These are phyloP conservation scores for Ilyonectria robusta DNA, from an alignment of 2,329 filamentous ascomycete genomes.

Conservation along the genomic window DNA sequence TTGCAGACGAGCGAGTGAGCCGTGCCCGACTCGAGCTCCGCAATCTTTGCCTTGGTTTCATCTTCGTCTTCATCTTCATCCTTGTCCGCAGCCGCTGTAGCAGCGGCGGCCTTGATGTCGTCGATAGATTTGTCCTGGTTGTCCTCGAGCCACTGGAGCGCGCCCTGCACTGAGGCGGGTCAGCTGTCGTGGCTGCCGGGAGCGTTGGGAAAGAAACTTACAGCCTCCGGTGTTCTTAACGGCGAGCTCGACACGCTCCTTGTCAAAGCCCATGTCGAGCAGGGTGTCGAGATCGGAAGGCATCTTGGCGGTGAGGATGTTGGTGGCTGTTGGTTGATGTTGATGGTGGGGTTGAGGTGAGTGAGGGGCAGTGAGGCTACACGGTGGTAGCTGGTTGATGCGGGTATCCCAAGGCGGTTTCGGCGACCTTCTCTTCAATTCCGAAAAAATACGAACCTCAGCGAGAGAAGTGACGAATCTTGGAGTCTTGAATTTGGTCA, in stretches of 20 bases:
- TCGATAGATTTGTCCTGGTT: constrained; percentile 91
- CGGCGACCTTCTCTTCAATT: constrained; percentile 6
- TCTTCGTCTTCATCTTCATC: constrained; percentile 66
- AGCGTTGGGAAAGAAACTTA: constrained; percentile 59
- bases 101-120: constrained; percentile 73
- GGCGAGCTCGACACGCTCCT: constrained; percentile 84
- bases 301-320: constrained; percentile 61
- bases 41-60: constrained; percentile 68
- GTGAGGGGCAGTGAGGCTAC: constrained; percentile 36
- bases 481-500: neutral
- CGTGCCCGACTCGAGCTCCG: constrained; percentile 78
- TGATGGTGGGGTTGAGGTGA: constrained; percentile 41
- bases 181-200: constrained; percentile 13
- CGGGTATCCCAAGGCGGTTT: constrained; percentile 30
- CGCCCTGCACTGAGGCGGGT: constrained; percentile 78
- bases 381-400: constrained; percentile 16
- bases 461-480: neutral
- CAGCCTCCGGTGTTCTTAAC: constrained; percentile 86
- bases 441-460: neutral
- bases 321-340: constrained; percentile 31
- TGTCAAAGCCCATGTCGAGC: constrained; percentile 85
- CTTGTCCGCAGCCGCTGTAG: constrained; percentile 48
- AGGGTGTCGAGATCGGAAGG: constrained; percentile 73
- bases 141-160: constrained; percentile 94
- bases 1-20: constrained; percentile 92